Conservation (phyloP, 2,329 filamentous ascomycete species). For the Polychaeton citri region DNA sequence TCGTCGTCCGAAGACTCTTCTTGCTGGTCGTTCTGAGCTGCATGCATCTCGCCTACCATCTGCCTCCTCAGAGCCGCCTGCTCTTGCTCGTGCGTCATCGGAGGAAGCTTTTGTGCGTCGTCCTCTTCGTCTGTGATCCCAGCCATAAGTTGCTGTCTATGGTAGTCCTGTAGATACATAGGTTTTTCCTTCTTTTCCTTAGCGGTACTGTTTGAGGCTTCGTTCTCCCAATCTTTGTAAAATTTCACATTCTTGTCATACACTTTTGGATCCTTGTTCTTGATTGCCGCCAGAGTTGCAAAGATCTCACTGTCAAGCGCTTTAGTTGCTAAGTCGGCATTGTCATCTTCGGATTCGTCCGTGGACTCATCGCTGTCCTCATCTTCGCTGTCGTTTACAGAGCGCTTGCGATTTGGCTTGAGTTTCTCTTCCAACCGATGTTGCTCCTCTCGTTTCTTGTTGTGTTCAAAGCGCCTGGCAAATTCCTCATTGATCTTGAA, state of each 20-base stretch:
- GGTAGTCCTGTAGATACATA: slow-evolving; percentile 78
- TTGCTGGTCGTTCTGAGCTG: slow-evolving; percentile 36
- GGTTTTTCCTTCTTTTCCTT: slow-evolving; percentile 61
- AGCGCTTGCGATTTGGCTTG: slow-evolving; percentile 23
- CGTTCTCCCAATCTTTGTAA: slow-evolving; percentile 53
- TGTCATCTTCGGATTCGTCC: slow-evolving; percentile 75
- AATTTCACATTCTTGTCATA: slow-evolving; percentile 74
- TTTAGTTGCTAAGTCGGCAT: slow-evolving; percentile 73
- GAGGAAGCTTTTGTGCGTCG: slow-evolving; percentile 36
- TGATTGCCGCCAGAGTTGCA: slow-evolving; percentile 75
- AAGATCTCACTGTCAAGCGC: slow-evolving; percentile 77
- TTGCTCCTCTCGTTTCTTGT: slow-evolving; percentile 88
- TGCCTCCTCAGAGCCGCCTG: slow-evolving; percentile 70
- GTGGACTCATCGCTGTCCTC: slow-evolving; percentile 55
- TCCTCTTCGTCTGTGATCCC: slow-evolving; percentile 51
- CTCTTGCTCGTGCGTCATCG: slow-evolving; percentile 72
- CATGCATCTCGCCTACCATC: slow-evolving; percentile 70
- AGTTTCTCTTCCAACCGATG: slow-evolving; percentile 80
- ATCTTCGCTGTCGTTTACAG: slow-evolving; percentile 28
- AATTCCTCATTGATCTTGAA: slow-evolving; percentile 85
- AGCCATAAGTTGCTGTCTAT: slow-evolving; percentile 73
- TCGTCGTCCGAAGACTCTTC: slow-evolving; percentile 41
- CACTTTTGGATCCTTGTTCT: slow-evolving; percentile 78
- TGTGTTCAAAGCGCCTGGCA: slow-evolving; percentile 82
- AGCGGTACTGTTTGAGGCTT: slow-evolving; percentile 18